Evolutionary conservation across 345 rosid species (phyloP).

Genomic region (thale cress (Arabidopsis thaliana)): TAIR10.1 NC_003076.8:6066501-6067000

Average conservation of each 20-base stretch:
- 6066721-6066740: background rate
- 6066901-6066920: slow-evolving; percentile 4
- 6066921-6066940: background rate
- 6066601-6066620: background rate
- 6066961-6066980: background rate
- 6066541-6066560: background rate
- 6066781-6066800: background rate
- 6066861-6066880: background rate
- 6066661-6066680: too few species aligned
- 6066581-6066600: background rate
- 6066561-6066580: slow-evolving; percentile 3
- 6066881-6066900: slow-evolving; percentile 8
- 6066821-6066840: background rate
- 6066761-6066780: background rate
- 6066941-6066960: background rate
- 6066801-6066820: background rate
- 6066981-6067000: background rate
- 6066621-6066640: background rate
- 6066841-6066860: slow-evolving; percentile 1
- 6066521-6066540: background rate
- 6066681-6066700: too few species aligned
- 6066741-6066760: background rate
- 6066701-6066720: background rate
- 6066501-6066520: background rate
- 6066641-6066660: too few species aligned